Percentiles rank a stretch among this genome's conserved stretches.
Conservation (phyloP, 176 grass and related monocot genomes). For the Avena eriantha region DNA sequence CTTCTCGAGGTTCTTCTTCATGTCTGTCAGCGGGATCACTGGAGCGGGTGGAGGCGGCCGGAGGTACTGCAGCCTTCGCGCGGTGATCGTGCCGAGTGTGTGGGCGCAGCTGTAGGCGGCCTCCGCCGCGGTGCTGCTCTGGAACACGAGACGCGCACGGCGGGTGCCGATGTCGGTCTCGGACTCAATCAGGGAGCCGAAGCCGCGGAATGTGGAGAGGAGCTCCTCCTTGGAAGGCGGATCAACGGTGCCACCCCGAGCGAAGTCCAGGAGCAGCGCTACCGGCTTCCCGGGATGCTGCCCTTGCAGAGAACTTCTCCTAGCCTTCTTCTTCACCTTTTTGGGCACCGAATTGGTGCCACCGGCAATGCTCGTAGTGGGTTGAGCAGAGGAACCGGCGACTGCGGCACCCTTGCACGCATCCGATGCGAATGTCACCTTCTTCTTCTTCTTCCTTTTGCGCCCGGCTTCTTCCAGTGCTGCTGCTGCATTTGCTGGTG, state of each 20-base stretch:
- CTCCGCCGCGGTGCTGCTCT: conserved; percentile 45
- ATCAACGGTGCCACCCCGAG: background rate
- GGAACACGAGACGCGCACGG: conserved; percentile 44
- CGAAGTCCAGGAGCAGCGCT: conserved; percentile 51
- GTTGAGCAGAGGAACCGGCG: background rate
- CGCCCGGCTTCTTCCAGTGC: background rate
- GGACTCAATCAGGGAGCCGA: conserved; percentile 53
- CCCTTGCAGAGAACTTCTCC: background rate
- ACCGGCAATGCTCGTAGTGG: background rate
- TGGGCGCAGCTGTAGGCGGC: conserved; percentile 48
- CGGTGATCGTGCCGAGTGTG: conserved; percentile 25
- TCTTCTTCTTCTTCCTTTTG: conserved; percentile 3
- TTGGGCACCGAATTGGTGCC: background rate
- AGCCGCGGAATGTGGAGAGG: conserved; percentile 53
- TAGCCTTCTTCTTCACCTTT: conserved; percentile 36
- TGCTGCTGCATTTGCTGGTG: background rate
- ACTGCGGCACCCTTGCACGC: background rate
- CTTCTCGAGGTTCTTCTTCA: conserved; percentile 74
- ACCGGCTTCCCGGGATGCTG: conserved; percentile 45
- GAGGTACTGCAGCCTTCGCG: conserved; percentile 37
- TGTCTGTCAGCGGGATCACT: conserved; percentile 57
- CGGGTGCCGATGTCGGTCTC: conserved; percentile 19
- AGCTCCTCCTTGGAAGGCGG: conserved; percentile 66
- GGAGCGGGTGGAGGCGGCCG: conserved; percentile 4
- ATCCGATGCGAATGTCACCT: background rate